Conservation (phyloP, 176 grass and related monocot species). For the Carex cristatella region DNA sequence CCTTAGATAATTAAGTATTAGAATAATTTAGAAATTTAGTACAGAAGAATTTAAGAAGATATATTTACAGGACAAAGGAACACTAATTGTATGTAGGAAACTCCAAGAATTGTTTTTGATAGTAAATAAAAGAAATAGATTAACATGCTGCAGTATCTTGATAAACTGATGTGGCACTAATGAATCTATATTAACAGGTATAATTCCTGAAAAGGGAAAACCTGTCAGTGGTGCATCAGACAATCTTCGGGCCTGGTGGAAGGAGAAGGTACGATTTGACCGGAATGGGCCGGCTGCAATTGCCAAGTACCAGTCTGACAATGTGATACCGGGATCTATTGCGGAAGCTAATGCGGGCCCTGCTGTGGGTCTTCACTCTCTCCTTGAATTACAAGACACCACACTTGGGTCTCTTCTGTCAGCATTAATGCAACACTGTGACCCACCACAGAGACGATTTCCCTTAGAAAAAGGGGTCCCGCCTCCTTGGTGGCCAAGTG, state of each 20-base stretch:
- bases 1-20: no score
- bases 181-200: slow-evolving; percentile 14
- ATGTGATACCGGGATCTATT: background rate
- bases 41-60: background rate
- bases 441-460: slow-evolving; percentile 74
- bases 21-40: background rate
- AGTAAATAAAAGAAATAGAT: background rate
- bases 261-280: slow-evolving; percentile 89
- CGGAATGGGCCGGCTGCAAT: slow-evolving; percentile 75
- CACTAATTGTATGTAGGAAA: background rate
- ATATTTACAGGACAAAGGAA: background rate
- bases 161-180: background rate
- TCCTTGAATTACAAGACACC: slow-evolving; percentile 83
- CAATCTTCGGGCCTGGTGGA: slow-evolving; percentile 90
- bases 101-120: background rate
- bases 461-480: slow-evolving; percentile 69
- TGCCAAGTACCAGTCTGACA: slow-evolving; percentile 45
- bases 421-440: slow-evolving; percentile 86
- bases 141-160: background rate
- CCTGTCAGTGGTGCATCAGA: slow-evolving; percentile 86
- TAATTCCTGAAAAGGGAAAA: slow-evolving; percentile 86
- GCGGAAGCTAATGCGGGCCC: background rate
- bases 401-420: slow-evolving; percentile 86
- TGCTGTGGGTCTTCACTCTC: slow-evolving; percentile 33
- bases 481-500: slow-evolving; percentile 79